phyloP scores from a whole-genome alignment of 2,329 filamentous ascomycete species.

The Fusarium sp. region DNA sequence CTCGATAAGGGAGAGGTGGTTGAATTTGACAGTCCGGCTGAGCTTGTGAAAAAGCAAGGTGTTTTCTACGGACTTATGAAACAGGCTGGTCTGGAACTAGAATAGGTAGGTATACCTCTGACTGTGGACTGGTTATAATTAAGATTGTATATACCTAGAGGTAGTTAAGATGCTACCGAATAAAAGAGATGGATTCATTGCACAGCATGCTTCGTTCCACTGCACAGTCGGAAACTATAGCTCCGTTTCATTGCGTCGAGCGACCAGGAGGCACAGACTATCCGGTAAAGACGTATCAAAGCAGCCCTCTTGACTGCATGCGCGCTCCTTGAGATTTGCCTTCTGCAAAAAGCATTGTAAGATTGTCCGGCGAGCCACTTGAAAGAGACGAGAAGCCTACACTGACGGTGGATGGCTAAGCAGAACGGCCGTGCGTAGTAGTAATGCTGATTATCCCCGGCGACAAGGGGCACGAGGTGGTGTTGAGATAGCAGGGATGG shows the following conservation, averaged over 20 bases:
- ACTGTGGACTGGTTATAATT: slow-evolving; percentile 8
- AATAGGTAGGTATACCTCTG: slow-evolving; percentile 42
- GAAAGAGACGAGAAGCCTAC: slow-evolving; percentile 15
- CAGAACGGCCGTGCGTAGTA: slow-evolving; percentile 21
- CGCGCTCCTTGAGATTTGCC: not conserved
- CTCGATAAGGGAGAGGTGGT: slow-evolving; percentile 89
- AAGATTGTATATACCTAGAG: slow-evolving; percentile 23
- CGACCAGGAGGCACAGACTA: slow-evolving; percentile 5
- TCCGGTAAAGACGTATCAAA: not conserved
- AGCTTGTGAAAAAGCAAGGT: slow-evolving; percentile 78
- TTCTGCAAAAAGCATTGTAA: not conserved
- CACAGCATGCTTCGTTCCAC: slow-evolving; percentile 11
- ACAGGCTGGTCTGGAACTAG: slow-evolving; percentile 80
- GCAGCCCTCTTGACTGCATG: not conserved
- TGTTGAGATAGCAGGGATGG: slow-evolving; percentile 26
- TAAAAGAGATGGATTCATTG: slow-evolving; percentile 15
- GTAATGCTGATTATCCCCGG: slow-evolving; percentile 34
- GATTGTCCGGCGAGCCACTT: slow-evolving; percentile 16
- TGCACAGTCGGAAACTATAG: not conserved
- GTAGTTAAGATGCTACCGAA: not conserved
- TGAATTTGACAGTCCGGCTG: slow-evolving; percentile 89
- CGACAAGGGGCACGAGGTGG: slow-evolving; percentile 25
- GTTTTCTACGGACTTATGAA: slow-evolving; percentile 91
- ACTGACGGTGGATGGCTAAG: slow-evolving; percentile 18
- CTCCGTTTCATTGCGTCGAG: slow-evolving; percentile 9